Evolutionary conservation across 148 eudicot species (phyloP).

Genomic region (Persicaria tinctoria): DNA sequence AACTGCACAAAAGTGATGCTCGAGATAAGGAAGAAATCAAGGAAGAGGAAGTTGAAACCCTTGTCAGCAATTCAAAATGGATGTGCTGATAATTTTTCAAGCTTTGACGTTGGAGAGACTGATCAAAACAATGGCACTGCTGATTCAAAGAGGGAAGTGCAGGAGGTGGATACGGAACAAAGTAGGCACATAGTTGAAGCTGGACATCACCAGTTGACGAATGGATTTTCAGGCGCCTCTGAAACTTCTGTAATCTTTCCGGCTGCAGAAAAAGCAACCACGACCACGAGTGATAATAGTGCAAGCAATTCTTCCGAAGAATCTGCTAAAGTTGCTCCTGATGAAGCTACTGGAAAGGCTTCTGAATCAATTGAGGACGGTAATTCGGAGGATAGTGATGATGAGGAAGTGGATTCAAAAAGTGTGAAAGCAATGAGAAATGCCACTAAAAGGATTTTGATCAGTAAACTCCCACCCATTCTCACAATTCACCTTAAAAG

Average conservation of each 20-base stretch:
- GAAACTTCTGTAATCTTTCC: slow-evolving; percentile 15
- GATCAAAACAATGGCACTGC: slow-evolving; percentile 16
- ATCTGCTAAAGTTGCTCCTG: slow-evolving; percentile 15
- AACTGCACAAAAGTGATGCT: slow-evolving; percentile 60
- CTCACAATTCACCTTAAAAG: slow-evolving; percentile 91
- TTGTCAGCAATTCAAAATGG: slow-evolving; percentile 14
- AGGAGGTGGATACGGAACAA: not conserved
- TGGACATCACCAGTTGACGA: slow-evolving; percentile 18
- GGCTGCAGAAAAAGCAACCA: slow-evolving; percentile 20
- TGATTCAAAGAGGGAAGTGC: slow-evolving; percentile 7
- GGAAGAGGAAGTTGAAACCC: slow-evolving; percentile 28
- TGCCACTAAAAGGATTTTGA: slow-evolving; percentile 76
- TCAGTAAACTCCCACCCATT: slow-evolving; percentile 57
- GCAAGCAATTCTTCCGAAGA: slow-evolving; percentile 18
- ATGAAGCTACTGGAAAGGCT: slow-evolving; percentile 17
- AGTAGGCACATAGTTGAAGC: slow-evolving; percentile 15
- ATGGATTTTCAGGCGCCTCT: slow-evolving; percentile 14
- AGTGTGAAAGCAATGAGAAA: slow-evolving; percentile 67
- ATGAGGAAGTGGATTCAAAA: slow-evolving; percentile 31
- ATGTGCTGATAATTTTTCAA: slow-evolving; percentile 23
- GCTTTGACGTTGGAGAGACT: slow-evolving; percentile 15
- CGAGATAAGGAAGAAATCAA: slow-evolving; percentile 33
- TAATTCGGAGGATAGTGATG: slow-evolving; percentile 36
- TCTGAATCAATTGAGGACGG: slow-evolving; percentile 21
- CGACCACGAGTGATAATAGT: slow-evolving; percentile 8